Conservation (phyloP, 2,329 filamentous ascomycete genomes). For the Xylaria sp. region DNA sequence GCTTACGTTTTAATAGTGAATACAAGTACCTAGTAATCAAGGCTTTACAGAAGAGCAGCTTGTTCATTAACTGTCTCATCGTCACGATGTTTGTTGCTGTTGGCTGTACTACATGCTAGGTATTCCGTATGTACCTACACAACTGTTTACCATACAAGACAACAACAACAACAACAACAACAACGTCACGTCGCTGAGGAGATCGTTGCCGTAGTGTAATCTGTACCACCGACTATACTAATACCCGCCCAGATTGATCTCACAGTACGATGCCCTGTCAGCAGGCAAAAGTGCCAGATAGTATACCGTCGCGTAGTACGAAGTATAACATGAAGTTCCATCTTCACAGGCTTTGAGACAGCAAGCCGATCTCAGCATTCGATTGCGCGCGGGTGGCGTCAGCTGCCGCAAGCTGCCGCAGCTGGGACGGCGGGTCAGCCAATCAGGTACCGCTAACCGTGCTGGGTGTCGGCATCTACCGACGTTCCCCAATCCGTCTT, state of each 20-base stretch:
- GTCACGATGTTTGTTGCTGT: background rate
- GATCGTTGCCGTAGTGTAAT: too few relatives aligned
- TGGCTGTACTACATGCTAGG: background rate
- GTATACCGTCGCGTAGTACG: too few relatives aligned
- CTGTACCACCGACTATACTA: too few relatives aligned
- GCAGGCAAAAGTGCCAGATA: too few relatives aligned
- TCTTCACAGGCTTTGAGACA: too few relatives aligned
- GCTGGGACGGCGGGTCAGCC: too few relatives aligned
- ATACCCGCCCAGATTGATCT: too few relatives aligned
- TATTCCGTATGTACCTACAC: background rate
- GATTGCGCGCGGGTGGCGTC: background rate
- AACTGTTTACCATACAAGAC: too few relatives aligned
- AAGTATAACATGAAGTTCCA: too few relatives aligned
- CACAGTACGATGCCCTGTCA: too few relatives aligned
- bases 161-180: too few relatives aligned
- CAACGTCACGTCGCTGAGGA: too few relatives aligned
- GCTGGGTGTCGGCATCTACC: background rate
- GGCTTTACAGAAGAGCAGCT: background rate
- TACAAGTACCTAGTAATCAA: constrained; percentile 25
- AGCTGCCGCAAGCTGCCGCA: background rate
- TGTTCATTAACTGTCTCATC: background rate
- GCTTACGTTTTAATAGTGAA: constrained; percentile 28
- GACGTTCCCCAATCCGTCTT: background rate
- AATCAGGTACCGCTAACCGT: background rate
- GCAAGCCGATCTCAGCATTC: background rate